These are phyloP conservation scores for Paspalum notatum DNA, from an alignment of 176 grass and related monocot species.

Conservation along the genomic window DNA sequence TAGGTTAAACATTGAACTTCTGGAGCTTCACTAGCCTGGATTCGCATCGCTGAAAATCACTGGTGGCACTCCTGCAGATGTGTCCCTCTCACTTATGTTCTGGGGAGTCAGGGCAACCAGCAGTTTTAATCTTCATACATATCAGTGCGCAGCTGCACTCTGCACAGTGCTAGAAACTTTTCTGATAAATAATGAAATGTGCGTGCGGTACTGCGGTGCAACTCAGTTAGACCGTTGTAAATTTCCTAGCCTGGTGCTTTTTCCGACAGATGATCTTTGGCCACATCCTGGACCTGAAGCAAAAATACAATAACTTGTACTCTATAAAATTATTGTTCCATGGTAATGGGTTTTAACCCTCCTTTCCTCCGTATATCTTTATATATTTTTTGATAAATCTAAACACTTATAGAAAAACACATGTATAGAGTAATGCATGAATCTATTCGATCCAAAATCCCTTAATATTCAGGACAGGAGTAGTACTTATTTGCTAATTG, in stretches of 20 bases:
- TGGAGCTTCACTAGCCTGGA: background rate
- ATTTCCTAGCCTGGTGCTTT: too few species aligned
- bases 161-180: background rate
- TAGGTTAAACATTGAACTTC: background rate
- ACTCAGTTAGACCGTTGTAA: background rate
- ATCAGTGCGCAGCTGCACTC: background rate
- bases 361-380: too few species aligned
- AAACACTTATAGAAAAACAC: too few species aligned
- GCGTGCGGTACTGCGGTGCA: background rate
- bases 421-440: too few species aligned
- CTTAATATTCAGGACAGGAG: background rate
- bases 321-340: constrained; percentile 1
- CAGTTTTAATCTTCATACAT: background rate
- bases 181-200: background rate
- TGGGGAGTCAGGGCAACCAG: background rate
- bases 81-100: background rate
- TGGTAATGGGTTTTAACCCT: too few species aligned
- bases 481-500: constrained; percentile 32
- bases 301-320: constrained; percentile 6
- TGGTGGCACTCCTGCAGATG: background rate
- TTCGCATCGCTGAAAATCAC: background rate
- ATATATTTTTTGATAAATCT: too few species aligned
- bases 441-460: too few species aligned
- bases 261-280: background rate
- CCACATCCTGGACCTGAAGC: background rate